phyloP scores from a whole-genome alignment of 23 red algal genomes.

The Cyanidium caldarium region DNA sequence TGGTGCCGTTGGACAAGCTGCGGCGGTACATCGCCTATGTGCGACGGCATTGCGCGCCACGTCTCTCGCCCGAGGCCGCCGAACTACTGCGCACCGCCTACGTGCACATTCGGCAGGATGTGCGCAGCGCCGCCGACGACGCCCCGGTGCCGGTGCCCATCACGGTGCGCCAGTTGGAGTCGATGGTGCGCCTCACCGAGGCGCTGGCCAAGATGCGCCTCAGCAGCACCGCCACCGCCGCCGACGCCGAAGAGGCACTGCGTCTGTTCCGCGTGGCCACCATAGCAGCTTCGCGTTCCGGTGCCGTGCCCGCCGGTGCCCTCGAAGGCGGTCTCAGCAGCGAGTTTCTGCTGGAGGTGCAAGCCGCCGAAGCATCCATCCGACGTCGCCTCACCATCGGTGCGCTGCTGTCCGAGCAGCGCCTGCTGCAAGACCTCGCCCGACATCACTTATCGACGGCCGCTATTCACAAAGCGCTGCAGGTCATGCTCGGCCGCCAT shows the following conservation, averaged over 20 bases:
- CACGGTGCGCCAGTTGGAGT: conserved; percentile 84
- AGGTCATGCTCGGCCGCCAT: conserved; percentile 66
- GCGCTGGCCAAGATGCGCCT: conserved; percentile 93
- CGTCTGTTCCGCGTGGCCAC: conserved; percentile 91
- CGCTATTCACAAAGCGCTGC: conserved; percentile 46
- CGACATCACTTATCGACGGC: conserved; percentile 33
- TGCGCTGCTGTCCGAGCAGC: conserved; percentile 32
- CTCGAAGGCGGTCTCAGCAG: conserved; percentile 46
- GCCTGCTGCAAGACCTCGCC: conserved; percentile 60
- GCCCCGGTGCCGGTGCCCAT: conserved; percentile 50
- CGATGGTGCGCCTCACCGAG: conserved; percentile 78
- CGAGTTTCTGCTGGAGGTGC: conserved; percentile 64
- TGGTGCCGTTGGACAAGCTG: conserved; percentile 67
- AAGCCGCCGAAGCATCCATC: conserved; percentile 45
- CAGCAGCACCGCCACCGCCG: conserved; percentile 27
- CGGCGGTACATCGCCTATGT: conserved; percentile 93
- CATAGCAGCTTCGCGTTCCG: conserved; percentile 52
- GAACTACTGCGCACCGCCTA: conserved; percentile 77
- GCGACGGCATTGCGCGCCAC: conserved; percentile 42
- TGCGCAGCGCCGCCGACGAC: conserved; percentile 23
- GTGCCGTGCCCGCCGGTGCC: conserved; percentile 17
- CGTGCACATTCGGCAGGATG: conserved; percentile 80
- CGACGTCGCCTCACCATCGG: conserved; percentile 65
- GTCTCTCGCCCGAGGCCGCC: conserved; percentile 80
- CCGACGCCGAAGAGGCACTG: conserved; percentile 74